phyloP scores from a whole-genome alignment of 208 protist genomes.

The Trichomonas vaginalis region DNA sequence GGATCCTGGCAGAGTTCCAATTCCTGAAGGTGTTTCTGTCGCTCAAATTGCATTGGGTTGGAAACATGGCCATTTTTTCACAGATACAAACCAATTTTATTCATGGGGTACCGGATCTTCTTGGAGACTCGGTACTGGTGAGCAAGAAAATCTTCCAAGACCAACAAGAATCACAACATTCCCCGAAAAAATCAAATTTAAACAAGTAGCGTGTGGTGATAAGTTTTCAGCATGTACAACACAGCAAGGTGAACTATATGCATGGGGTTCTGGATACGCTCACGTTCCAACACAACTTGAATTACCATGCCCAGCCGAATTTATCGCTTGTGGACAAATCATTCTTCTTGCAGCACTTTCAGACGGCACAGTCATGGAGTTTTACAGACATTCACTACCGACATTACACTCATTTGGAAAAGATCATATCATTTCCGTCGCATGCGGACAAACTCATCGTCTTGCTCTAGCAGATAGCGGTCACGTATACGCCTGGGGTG shows the following conservation, averaged over 20 bases:
- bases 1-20: neutral
- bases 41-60: constrained; percentile 1
- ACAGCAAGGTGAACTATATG: neutral
- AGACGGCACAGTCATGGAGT: neutral
- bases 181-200: neutral
- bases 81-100: neutral
- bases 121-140: neutral
- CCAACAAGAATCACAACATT: neutral
- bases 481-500: neutral
- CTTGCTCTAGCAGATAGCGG: neutral
- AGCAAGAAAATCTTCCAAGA: neutral
- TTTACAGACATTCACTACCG: neutral
- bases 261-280: neutral
- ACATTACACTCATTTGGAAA: neutral
- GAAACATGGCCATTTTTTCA: constrained; percentile 4
- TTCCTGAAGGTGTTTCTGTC: neutral
- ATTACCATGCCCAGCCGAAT: neutral
- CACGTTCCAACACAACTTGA: neutral
- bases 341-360: neutral
- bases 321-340: neutral
- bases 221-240: neutral
- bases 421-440: neutral
- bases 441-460: neutral
- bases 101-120: neutral
- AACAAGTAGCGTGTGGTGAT: neutral